Conservation (phyloP, 306 rosid species). For the Sicyos edulis region DNA sequence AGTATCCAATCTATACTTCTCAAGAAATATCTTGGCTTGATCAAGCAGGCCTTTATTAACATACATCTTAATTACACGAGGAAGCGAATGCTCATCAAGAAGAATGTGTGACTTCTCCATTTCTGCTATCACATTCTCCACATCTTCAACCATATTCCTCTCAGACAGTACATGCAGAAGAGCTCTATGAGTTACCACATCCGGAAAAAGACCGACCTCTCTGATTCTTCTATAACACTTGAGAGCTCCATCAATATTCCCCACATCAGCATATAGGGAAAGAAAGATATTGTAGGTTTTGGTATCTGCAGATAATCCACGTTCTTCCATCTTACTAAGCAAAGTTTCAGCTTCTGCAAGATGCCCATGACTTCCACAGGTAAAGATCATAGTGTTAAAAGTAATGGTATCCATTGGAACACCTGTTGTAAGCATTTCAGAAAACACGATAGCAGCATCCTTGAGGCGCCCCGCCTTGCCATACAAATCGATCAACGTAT, state of each 20-base stretch:
- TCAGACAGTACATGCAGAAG: slow-evolving; percentile 53
- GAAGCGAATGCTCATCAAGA: slow-evolving; percentile 61
- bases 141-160: slow-evolving; percentile 57
- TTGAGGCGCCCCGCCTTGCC: slow-evolving; percentile 77
- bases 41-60: slow-evolving; percentile 45
- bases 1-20: slow-evolving; percentile 38
- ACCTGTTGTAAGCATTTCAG: slow-evolving; percentile 76
- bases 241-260: slow-evolving; percentile 57
- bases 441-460: slow-evolving; percentile 75
- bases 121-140: slow-evolving; percentile 54
- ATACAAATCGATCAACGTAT: slow-evolving; percentile 74
- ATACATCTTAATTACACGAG: slow-evolving; percentile 70
- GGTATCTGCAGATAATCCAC: slow-evolving; percentile 63
- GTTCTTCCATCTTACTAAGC: slow-evolving; percentile 81
- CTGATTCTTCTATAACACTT: slow-evolving; percentile 52
- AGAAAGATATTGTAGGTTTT: slow-evolving; percentile 70
- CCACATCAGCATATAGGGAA: slow-evolving; percentile 64
- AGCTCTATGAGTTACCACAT: slow-evolving; percentile 64
- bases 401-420: slow-evolving; percentile 68
- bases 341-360: slow-evolving; percentile 69
- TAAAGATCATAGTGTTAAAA: slow-evolving; percentile 75
- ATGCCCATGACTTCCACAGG: slow-evolving; percentile 80
- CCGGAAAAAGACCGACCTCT: slow-evolving; percentile 69
- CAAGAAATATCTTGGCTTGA: slow-evolving; percentile 42
- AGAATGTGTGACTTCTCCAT: slow-evolving; percentile 47